These are phyloP conservation scores for Citeromyces matritensis DNA, from an alignment of 805 yeast species.

Conservation along the genomic window DNA sequence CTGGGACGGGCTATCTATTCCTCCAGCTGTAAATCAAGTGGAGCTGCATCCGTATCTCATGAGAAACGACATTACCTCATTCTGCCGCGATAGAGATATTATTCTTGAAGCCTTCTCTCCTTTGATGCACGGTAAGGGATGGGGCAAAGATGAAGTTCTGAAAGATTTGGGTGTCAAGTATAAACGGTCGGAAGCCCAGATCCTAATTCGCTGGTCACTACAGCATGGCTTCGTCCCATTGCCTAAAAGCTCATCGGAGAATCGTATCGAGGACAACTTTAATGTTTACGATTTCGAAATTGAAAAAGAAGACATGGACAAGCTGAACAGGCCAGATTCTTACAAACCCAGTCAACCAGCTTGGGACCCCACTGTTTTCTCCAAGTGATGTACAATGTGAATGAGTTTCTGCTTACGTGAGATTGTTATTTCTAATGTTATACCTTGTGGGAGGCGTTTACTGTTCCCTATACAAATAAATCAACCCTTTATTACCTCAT, in stretches of 20 bases:
- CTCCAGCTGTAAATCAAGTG: constrained; percentile 62
- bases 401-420: too few relatives aligned
- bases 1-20: constrained; percentile 25
- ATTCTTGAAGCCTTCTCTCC: constrained; percentile 68
- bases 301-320: constrained; percentile 15
- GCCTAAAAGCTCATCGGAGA: constrained; percentile 18
- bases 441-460: too few relatives aligned
- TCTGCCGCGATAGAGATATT: constrained; percentile 34
- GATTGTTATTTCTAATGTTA: too few relatives aligned
- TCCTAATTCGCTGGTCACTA: constrained; percentile 42
- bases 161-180: constrained; percentile 27
- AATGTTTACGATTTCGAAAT: constrained; percentile 20
- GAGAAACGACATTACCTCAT: constrained; percentile 43
- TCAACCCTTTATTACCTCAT: too few relatives aligned
- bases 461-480: too few relatives aligned
- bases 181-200: constrained; percentile 28
- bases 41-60: constrained; percentile 66
- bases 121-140: constrained; percentile 44
- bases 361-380: constrained; percentile 22
- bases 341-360: constrained; percentile 13
- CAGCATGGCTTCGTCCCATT: constrained; percentile 29
- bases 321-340: constrained; percentile 19
- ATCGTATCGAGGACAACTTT: constrained; percentile 20
- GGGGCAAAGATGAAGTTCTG: constrained; percentile 27
- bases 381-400: too few relatives aligned